Conservation (phyloP, 1,284 basidiomycete species). For the Ceratobasidium theobromae region DNA sequence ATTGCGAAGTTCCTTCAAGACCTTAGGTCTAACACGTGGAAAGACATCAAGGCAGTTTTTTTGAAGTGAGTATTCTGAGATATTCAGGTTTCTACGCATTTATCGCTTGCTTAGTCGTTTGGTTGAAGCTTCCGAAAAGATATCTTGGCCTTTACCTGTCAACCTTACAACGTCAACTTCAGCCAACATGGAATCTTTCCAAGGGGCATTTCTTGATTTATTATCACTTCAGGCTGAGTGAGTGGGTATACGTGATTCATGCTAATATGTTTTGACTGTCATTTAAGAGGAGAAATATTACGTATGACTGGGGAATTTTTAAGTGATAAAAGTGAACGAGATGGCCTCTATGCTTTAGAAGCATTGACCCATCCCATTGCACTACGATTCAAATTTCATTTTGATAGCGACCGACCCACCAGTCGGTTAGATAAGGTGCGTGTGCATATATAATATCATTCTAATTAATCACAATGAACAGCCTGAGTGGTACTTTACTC, state of each 20-base stretch:
- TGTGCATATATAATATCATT: not conserved
- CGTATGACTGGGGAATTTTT: not conserved
- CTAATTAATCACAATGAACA: slow-evolving; percentile 42
- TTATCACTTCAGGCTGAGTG: slow-evolving; percentile 76
- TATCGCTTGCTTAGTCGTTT: slow-evolving; percentile 52
- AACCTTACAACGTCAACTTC: slow-evolving; percentile 55
- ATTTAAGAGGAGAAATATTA: slow-evolving; percentile 2
- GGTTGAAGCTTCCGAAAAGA: slow-evolving; percentile 61
- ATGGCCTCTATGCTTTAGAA: slow-evolving; percentile 76
- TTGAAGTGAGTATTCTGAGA: slow-evolving; percentile 53
- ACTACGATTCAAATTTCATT: slow-evolving; percentile 93
- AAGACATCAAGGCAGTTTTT: slow-evolving; percentile 64
- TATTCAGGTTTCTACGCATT: slow-evolving; percentile 28
- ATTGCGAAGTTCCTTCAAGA: slow-evolving; percentile 59
- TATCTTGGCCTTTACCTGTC: slow-evolving; percentile 71
- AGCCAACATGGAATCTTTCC: slow-evolving; percentile 63
- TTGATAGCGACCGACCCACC: slow-evolving; percentile 82
- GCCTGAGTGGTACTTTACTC: slow-evolving; percentile 98
- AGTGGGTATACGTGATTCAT: slow-evolving; percentile 41
- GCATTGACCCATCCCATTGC: slow-evolving; percentile 84
- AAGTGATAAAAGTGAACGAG: slow-evolving; percentile 41
- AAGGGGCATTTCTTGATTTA: slow-evolving; percentile 70
- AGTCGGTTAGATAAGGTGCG: slow-evolving; percentile 90
- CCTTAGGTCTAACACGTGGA: slow-evolving; percentile 70
- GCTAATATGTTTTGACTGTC: not conserved